Base-by-base conservation (phyloP, 176 grass and related monocot genomes). In the Coix lacrymajobi region DNA sequence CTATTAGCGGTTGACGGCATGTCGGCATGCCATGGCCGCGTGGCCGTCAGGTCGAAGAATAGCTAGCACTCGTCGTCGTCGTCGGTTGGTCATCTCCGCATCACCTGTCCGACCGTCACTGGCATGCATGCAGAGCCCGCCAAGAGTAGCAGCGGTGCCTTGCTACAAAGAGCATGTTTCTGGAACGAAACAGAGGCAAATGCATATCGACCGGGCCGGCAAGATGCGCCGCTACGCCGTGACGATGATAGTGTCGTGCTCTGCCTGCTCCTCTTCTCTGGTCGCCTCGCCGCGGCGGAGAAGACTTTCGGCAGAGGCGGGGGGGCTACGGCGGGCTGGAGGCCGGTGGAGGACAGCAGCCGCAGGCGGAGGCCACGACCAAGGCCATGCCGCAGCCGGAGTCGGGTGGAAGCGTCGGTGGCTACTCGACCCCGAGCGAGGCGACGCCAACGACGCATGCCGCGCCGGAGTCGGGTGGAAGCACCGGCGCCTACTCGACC, bases 201-300 rank as follows among this genome's bases (percentile, higher is more conserved):
- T 12, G 8, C 4, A 60, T 7, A 54, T 49, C 1, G 20, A 38
- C 3, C 10, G 43, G 3, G 0, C 4, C 25, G 0, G 57, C 31
- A 67, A 51, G 62, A 80, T 80, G 62, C 3, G 43, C n/a, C 62
- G 48, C 44, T n/a, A 25, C 24, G 64, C 78, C 78, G 24, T 74
- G 25, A 24, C 43, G 62, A 63, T 31, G 26, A 17, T 31, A 3
- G 44, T 44, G 85, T 52, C 71, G 71, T 62, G 78, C 56, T 73
- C 19, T 81, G 78, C 62, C 62, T 77, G 33, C 34, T 87, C 14
- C 48, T 81, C 28, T 29, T 67, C 62, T 39, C 8, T n/a, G 67
- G 75, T 43, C 45, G 13, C 12, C 73, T 69, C 49, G 74, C 73
- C 36, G 48, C 48, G 13, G 63, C 73, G 2, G 8, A 17, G 9